These are phyloP conservation scores for Xylariales sp. DNA, from an alignment of 2,329 filamentous ascomycete species.

Conservation along the genomic window DNA sequence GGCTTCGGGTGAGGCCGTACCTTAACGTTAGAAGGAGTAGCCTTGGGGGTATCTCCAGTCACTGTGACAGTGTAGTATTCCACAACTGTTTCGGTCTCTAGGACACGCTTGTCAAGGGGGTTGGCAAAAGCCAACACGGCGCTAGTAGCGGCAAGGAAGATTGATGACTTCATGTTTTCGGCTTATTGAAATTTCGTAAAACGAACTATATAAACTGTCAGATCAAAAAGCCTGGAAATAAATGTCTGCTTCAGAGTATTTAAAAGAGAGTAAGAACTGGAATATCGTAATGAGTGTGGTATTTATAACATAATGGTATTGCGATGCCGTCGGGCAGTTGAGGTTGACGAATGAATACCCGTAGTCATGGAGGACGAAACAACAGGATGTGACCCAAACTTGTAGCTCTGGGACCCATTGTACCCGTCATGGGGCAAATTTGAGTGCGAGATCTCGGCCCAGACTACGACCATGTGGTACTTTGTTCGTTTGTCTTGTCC, in stretches of 20 bases:
- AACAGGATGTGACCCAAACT: constrained; percentile 10
- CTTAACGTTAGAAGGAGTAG: constrained; percentile 35
- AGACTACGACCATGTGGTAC: not conserved
- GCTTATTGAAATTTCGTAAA: constrained; percentile 27
- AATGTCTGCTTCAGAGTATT: not conserved
- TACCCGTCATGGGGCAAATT: constrained; percentile 11
- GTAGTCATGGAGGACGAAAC: not conserved
- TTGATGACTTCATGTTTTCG: constrained; percentile 56
- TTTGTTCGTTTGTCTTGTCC: constrained; percentile 22
- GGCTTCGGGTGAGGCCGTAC: constrained; percentile 23
- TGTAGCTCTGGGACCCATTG: constrained; percentile 23
- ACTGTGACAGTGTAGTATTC: constrained; percentile 52
- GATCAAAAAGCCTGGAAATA: not conserved
- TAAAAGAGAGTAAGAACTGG: constrained; percentile 28
- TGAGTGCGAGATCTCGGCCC: not conserved
- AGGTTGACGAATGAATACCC: constrained; percentile 2
- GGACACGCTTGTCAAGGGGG: constrained; percentile 50
- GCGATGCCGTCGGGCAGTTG: constrained; percentile 1
- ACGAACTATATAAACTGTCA: constrained; percentile 33
- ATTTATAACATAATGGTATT: constrained; percentile 23
- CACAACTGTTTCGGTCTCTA: constrained; percentile 51
- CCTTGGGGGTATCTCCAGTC: constrained; percentile 44
- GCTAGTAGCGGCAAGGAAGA: constrained; percentile 50
- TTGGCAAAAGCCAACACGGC: constrained; percentile 51
- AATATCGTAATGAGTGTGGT: constrained; percentile 33